Base-by-base conservation (phyloP, 2,329 filamentous ascomycete genomes). In the Penicillium sp. region DNA sequence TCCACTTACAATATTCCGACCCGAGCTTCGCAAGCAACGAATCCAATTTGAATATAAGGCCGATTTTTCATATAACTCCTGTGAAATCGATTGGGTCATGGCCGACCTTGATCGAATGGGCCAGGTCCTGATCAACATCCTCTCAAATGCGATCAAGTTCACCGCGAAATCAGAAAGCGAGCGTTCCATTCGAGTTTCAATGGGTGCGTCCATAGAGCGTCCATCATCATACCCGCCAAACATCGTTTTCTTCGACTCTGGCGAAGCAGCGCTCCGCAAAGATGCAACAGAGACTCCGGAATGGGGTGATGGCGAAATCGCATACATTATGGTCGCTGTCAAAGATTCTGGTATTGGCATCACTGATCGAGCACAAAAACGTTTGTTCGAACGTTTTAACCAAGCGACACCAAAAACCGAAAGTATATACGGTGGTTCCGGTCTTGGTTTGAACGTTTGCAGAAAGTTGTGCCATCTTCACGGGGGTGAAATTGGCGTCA, bases 121-220 rank as follows among this genome's bases (percentile, higher is more conserved):
- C 48, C 89, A 93, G 70, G 87, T 92, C 1, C 77, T 92, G 3
- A 91, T 93, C 68, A 93, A 93, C 63, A 79, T 93, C 1, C 82
- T 89, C 8, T 90, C 88, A 7, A 93, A 93, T 64, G 88, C 89
- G 0, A 86, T 93, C 70, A 93, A 93, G 64, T 93, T 92, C 66
- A 93, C 90, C 16, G 78, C 79, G 14, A 82, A 77, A 11, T 81
- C 85, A 7, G 42, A 55, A 6, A 44, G 36, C 7, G 41, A 55
- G 22, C 63, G 67, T 22, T 55, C 48, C 1, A 82, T 84, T 52
- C 78, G 75, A 9, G 80, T 85, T 22, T 78, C 78, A 4, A 72
- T 85, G n/a, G 80, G 75, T 9, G 82, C 81, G 2, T 78, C 79
- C 4, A 67, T 54, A 3, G 59, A 73, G 16, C 73, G 75, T 3